Percentiles rank a stretch among this genome's conserved stretches.
phyloP scores from a whole-genome alignment of 176 grass and related monocot species.

The Microstegium vimineum region DNA sequence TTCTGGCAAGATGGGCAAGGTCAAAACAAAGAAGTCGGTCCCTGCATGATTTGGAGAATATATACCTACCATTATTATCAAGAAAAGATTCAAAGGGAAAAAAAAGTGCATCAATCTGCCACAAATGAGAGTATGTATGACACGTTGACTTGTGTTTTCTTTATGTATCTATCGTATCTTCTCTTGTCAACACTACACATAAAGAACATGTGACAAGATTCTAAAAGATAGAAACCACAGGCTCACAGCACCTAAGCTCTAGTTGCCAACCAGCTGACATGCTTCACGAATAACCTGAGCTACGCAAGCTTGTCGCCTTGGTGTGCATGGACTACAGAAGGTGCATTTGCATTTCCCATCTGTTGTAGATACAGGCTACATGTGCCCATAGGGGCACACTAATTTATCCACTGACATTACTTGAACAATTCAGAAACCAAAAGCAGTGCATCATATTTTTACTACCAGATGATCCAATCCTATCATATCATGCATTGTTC shows the following conservation, averaged over 20 bases:
- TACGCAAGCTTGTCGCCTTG: not conserved
- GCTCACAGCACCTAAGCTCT: not conserved
- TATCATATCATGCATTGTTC: not conserved
- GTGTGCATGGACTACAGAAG: not conserved
- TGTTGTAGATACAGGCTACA: not conserved
- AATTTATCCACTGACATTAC: not conserved
- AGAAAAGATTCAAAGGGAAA: slow-evolving; percentile 18
- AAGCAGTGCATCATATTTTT: not conserved
- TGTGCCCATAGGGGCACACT: not conserved
- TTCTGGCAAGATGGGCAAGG: not conserved
- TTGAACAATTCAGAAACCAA: not conserved
- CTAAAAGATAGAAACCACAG: not conserved
- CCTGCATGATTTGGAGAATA: slow-evolving; percentile 27
- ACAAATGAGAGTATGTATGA: not conserved
- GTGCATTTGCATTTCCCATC: not conserved
- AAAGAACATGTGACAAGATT: not conserved
- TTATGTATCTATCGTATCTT: not conserved
- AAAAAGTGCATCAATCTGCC: not conserved
- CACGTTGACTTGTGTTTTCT: not conserved
- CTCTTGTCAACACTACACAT: not conserved
- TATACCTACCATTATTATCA: slow-evolving; percentile 22
- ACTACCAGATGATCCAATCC: not conserved
- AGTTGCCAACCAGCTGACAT: not conserved
- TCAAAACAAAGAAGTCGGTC: slow-evolving; percentile 6
- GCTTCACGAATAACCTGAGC: not conserved